phyloP scores from a whole-genome alignment of 306 rosid species.

The Vachellia pachyceras region DNA sequence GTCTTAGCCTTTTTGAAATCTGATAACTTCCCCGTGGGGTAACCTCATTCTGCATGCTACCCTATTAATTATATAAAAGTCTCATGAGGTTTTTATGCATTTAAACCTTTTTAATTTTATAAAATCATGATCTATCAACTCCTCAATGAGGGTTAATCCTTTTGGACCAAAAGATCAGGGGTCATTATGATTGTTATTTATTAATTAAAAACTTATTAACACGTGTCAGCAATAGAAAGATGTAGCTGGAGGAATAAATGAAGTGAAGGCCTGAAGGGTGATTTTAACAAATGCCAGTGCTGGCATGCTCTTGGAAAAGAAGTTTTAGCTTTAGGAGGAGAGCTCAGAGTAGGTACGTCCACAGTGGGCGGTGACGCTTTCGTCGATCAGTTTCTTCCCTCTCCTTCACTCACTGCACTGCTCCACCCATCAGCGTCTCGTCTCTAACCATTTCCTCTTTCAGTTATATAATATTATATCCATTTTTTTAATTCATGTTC shows the following conservation, averaged over 20 bases:
- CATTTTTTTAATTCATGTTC: background rate
- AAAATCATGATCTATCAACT: background rate
- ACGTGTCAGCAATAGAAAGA: background rate
- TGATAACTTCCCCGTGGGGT: background rate
- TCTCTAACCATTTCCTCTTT: background rate
- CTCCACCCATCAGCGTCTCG: slow-evolving; percentile 7
- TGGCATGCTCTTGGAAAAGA: slow-evolving; percentile 25
- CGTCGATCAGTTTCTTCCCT: background rate
- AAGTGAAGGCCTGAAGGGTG: background rate
- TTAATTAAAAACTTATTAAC: background rate
- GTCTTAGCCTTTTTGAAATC: background rate
- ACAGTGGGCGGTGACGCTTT: slow-evolving; percentile 44
- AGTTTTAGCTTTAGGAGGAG: slow-evolving; percentile 19
- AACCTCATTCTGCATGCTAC: background rate
- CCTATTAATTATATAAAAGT: no score
- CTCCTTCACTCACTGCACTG: background rate
- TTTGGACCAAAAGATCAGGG: background rate
- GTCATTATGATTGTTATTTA: no score
- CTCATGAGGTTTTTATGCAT: no score
- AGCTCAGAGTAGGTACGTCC: background rate
- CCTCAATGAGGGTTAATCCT: background rate
- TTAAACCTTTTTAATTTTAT: no score
- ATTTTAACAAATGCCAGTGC: background rate
- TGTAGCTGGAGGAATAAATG: background rate
- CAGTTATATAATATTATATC: background rate